These are phyloP conservation scores for Xylaria sp. DNA, from an alignment of 2,329 filamentous ascomycete species.

Conservation along the genomic window DNA sequence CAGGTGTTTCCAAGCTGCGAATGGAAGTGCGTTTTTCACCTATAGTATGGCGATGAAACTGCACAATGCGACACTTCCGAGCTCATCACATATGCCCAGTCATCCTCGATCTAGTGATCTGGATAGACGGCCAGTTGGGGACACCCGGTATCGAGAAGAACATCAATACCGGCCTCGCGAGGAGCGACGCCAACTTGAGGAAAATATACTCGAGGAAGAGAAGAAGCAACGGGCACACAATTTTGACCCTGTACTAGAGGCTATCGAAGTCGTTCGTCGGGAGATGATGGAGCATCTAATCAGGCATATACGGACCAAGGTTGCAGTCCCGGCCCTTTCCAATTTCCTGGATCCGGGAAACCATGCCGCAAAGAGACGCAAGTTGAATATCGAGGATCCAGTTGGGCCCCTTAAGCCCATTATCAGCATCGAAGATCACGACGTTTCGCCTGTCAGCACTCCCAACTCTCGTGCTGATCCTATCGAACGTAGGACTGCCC, in stretches of 20 bases:
- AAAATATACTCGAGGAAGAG: conserved; percentile 87
- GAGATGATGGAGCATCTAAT: conserved; percentile 90
- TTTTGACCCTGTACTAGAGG: conserved; percentile 89
- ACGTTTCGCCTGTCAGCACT: conserved; percentile 71
- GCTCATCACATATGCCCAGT: conserved; percentile 47
- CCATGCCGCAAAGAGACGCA: conserved; percentile 81
- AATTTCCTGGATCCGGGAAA: conserved; percentile 85
- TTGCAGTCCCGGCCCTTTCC: conserved; percentile 83
- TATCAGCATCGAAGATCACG: conserved; percentile 69
- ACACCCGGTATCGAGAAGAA: conserved; percentile 71
- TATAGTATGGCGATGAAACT: conserved; percentile 93
- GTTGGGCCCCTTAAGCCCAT: conserved; percentile 54
- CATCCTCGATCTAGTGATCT: conserved; percentile 43
- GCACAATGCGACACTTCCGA: conserved; percentile 56
- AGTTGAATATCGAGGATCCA: conserved; percentile 67
- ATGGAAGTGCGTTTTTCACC: conserved; percentile 88
- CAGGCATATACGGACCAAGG: conserved; percentile 86
- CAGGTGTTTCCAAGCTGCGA: conserved; percentile 80
- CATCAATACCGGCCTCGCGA: conserved; percentile 74
- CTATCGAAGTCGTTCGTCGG: conserved; percentile 78
- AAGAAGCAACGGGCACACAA: conserved; percentile 87
- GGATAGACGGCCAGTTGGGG: conserved; percentile 51
- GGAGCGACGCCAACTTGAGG: conserved; percentile 77
- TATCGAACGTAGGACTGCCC: conserved; percentile 69
- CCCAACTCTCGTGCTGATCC: conserved; percentile 72